Evolutionary conservation across 208 protist genomes (phyloP).

Genomic region (Tritrichomonas foetus): DNA sequence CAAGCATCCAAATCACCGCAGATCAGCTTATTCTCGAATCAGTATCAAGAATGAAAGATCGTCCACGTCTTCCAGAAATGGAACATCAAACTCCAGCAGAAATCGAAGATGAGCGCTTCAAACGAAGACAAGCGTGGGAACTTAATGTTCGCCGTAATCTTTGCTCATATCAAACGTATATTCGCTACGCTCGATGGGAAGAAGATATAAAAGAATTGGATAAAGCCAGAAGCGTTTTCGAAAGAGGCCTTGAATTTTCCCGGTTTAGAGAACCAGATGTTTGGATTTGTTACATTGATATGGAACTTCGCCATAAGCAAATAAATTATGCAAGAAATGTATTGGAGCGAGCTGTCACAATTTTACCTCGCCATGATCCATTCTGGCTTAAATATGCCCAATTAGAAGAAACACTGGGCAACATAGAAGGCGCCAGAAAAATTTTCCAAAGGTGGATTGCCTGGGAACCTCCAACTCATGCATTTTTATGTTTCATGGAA

Average conservation of each 20-base stretch:
- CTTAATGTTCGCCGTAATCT: not conserved
- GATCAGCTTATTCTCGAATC: conserved; percentile 12
- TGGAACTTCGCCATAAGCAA: conserved; percentile 34
- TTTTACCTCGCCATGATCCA: not conserved
- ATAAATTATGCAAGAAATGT: conserved; percentile 29
- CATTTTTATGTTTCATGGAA: conserved; percentile 8
- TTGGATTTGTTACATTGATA: conserved; percentile 10
- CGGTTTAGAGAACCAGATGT: not conserved
- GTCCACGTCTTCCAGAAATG: not conserved
- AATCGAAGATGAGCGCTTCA: not conserved
- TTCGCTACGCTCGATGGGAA: conserved; percentile 23
- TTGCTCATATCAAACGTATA: conserved; percentile 13
- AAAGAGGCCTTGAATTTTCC: not conserved
- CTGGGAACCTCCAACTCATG: conserved; percentile 23
- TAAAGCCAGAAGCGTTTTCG: conserved; percentile 9
- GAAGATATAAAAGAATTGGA: not conserved
- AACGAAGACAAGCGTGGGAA: not conserved
- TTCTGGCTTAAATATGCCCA: conserved; percentile 23
- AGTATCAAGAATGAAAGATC: not conserved
- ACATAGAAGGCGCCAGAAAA: not conserved
- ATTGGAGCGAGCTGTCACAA: not conserved
- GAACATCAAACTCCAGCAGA: not conserved
- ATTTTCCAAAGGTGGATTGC: conserved; percentile 29
- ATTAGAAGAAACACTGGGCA: not conserved
- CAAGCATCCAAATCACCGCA: not conserved